Evolutionary conservation across 768 basidiomycete genomes (phyloP), one percentile per base, ranked within the genome.

Genomic region (Tulasnella calospora): DNA sequence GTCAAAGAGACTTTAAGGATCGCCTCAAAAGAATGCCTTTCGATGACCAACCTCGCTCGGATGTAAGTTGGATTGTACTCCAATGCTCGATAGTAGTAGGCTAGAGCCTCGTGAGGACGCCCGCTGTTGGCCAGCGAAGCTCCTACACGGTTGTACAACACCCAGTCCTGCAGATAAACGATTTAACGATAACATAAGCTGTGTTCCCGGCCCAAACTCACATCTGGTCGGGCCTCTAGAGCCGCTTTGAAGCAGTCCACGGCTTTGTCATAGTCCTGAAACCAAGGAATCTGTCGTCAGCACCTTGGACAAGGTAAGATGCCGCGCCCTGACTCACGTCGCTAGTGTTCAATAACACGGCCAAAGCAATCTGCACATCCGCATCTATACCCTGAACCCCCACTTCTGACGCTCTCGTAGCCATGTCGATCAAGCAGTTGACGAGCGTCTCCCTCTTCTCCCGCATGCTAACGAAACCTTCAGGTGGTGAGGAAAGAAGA

Each of bases 211-310:
- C 8, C 71, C 3, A n/a, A 46, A 81, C 86, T 77, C 83, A 98
- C 96, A 76, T 95, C 91, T 2, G 96, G 97, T 78, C 95, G 88
- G 73, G 95, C 91, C 4, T 91, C 91, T 79, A 99, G 85, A 0
- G 98, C 98, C 0, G 96, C 88, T 71, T 87, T 87, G 85, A 99
- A 98, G 86, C 98, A 99, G 83, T 99, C 98, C 79, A 92, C 91
- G 0, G 97, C 95, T 83, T 95, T 96, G 30, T 86, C 88, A 82
- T 94, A 99, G 69, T 98, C 96, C 94, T 96, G 79, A 13, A 79
- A 47, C 12, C 77, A 4, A 61, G 75, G 77, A n/a, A 81, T 70
- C 23, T 61, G 7, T 75, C 55, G 19, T 46, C 38, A 57, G 40
- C 21, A 5, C 3, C 70, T 35, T 23, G 17, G 33, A 17, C 23